Conservation (phyloP, 1,284 basidiomycete genomes). For the Ustilago curta region DNA sequence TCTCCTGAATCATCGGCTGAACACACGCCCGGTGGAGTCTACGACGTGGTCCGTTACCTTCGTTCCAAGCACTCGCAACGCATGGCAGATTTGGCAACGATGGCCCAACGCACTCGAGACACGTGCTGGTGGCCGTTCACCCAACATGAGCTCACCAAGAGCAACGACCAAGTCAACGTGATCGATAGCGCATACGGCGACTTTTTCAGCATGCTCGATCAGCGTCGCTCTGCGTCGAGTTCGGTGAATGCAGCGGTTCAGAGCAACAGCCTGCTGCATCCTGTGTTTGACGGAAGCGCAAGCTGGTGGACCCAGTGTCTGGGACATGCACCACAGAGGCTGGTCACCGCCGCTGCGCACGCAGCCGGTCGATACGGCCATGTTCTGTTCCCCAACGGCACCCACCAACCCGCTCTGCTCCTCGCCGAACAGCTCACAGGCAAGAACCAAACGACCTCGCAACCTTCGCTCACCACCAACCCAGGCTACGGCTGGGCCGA, state of each 20-base stretch:
- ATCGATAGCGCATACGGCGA: constrained; percentile 92
- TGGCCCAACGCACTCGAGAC: constrained; percentile 82
- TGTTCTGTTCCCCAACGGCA: constrained; percentile 92
- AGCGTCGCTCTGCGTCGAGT: constrained; percentile 6
- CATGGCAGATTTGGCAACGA: constrained; percentile 78
- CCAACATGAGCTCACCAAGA: constrained; percentile 76
- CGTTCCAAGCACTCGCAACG: constrained; percentile 77
- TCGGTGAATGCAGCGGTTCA: constrained; percentile 4
- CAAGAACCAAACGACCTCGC: constrained; percentile 24
- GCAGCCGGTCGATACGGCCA: constrained; percentile 95
- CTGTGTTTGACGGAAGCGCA: constrained; percentile 89
- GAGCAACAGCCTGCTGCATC: constrained; percentile 73
- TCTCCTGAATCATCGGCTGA: constrained; percentile 6
- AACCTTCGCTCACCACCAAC: constrained; percentile 43
- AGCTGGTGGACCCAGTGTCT: constrained; percentile 98
- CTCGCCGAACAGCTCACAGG: constrained; percentile 80
- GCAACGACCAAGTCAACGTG: constrained; percentile 70
- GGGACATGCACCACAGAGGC: constrained; percentile 82
- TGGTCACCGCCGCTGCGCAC: constrained; percentile 86
- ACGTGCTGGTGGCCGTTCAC: constrained; percentile 98
- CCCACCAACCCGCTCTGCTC: constrained; percentile 84
- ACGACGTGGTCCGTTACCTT: constrained; percentile 75
- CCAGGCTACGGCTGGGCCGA: constrained; percentile 81
- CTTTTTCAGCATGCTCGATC: constrained; percentile 75
- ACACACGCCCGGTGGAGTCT: constrained; percentile 70